These are phyloP conservation scores for Brasilioporus rufonigricans DNA, from an alignment of 768 basidiomycete species.

Conservation along the genomic window DNA sequence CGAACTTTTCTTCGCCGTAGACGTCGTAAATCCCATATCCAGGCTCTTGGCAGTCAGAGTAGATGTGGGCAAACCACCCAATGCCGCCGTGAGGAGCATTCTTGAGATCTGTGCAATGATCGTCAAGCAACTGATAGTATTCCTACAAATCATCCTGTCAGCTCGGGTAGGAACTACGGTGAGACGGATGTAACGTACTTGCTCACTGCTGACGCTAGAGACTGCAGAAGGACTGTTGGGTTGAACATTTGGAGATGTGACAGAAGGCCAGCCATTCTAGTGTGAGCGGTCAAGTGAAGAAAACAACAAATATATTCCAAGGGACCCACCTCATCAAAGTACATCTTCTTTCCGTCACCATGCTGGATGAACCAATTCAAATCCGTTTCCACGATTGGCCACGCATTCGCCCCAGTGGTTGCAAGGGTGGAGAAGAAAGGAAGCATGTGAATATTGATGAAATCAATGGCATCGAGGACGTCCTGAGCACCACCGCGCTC, in stretches of 20 bases:
- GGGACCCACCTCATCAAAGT: slow-evolving; percentile 58
- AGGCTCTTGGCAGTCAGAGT: slow-evolving; percentile 60
- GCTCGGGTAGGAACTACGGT: neutral
- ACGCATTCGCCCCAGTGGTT: slow-evolving; percentile 50
- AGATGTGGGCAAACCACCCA: slow-evolving; percentile 83
- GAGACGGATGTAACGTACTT: slow-evolving; percentile 36
- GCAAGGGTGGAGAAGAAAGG: slow-evolving; percentile 53
- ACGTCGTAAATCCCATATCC: slow-evolving; percentile 68
- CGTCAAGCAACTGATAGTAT: slow-evolving; percentile 63
- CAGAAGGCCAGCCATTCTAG: slow-evolving; percentile 81
- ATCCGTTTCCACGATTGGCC: slow-evolving; percentile 60
- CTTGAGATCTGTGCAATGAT: slow-evolving; percentile 64
- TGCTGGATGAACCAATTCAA: slow-evolving; percentile 67
- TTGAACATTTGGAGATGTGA: slow-evolving; percentile 56
- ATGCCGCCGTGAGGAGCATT: slow-evolving; percentile 55
- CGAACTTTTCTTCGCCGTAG: slow-evolving; percentile 54
- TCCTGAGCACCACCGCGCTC: slow-evolving; percentile 48
- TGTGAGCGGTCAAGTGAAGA: neutral
- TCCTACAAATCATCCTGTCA: slow-evolving; percentile 25
- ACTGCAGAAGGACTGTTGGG: slow-evolving; percentile 64
- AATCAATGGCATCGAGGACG: slow-evolving; percentile 58
- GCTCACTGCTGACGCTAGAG: slow-evolving; percentile 59
- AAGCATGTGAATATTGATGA: slow-evolving; percentile 67
- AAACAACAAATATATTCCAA: neutral
- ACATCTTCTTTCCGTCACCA: slow-evolving; percentile 70